phyloP scores from a whole-genome alignment of 108 stramenopile genomes.

The Skeletonema marinoi region DNA sequence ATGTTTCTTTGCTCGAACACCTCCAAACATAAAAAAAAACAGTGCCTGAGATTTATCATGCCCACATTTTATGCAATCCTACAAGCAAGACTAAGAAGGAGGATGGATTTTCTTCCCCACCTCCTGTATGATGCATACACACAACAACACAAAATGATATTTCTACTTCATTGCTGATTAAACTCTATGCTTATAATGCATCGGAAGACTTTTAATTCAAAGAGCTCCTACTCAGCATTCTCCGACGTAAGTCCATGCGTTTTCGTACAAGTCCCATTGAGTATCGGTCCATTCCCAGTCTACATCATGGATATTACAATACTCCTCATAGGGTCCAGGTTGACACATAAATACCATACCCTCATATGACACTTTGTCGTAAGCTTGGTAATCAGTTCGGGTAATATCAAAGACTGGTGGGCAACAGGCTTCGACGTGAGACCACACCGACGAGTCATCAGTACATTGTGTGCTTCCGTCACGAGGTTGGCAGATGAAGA shows the following conservation, averaged over 20 bases:
- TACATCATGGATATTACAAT: neutral
- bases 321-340: neutral
- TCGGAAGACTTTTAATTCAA: too few species aligned
- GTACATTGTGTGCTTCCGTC: neutral
- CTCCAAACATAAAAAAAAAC: too few species aligned
- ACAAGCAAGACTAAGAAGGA: neutral
- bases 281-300: neutral
- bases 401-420: neutral
- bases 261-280: neutral
- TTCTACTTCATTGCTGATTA: neutral
- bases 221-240: neutral
- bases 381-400: neutral
- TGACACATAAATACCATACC: neutral
- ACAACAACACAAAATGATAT: neutral
- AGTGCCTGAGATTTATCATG: slow-evolving; percentile 48
- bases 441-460: neutral
- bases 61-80: slow-evolving; percentile 39
- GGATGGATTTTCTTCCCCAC: neutral
- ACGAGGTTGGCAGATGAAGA: neutral
- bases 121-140: neutral
- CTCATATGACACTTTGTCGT: neutral
- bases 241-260: neutral
- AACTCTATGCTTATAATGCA: neutral
- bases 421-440: neutral
- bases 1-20: too few species aligned